Conservation (phyloP, 164 flowering plant species). For the Dillenia suffruticosa region DNA sequence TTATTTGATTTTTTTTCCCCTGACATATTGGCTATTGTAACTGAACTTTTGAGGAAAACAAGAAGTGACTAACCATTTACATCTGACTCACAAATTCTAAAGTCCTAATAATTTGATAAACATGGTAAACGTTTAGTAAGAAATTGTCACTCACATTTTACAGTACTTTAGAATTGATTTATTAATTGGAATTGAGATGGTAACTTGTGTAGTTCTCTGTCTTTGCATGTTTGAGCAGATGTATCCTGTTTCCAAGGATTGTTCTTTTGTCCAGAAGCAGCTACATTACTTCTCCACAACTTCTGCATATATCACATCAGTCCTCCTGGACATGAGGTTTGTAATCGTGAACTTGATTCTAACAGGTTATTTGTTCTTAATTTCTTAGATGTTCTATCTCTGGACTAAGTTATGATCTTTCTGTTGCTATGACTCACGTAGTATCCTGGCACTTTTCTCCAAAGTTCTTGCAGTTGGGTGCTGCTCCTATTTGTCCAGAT, state of each 20-base stretch:
- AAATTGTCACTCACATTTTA: not conserved
- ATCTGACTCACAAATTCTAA: too few species aligned
- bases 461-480: conserved; percentile 83
- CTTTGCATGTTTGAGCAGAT: conserved; percentile 39
- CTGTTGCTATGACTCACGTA: not conserved
- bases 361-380: not conserved
- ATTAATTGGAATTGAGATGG: not conserved
- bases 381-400: not conserved
- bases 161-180: too few species aligned
- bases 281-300: conserved; percentile 78
- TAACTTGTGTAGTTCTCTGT: not conserved
- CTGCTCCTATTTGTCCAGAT: conserved; percentile 46
- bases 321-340: conserved; percentile 92
- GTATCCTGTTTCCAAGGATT: conserved; percentile 89
- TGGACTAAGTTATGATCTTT: too few species aligned
- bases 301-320: conserved; percentile 85
- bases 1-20: too few species aligned
- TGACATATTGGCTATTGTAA: too few species aligned
- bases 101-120: too few species aligned
- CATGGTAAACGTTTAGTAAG: too few species aligned
- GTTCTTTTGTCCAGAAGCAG: conserved; percentile 84
- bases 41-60: too few species aligned
- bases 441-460: conserved; percentile 23
- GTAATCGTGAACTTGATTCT: conserved; percentile 19
- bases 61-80: too few species aligned